A percentile compares a stretch with the other conserved stretches of the same genome.
Evolutionary conservation across 78 protist genomes (phyloP).

Genomic region (Dictyostelium brefeldianum): DNA sequence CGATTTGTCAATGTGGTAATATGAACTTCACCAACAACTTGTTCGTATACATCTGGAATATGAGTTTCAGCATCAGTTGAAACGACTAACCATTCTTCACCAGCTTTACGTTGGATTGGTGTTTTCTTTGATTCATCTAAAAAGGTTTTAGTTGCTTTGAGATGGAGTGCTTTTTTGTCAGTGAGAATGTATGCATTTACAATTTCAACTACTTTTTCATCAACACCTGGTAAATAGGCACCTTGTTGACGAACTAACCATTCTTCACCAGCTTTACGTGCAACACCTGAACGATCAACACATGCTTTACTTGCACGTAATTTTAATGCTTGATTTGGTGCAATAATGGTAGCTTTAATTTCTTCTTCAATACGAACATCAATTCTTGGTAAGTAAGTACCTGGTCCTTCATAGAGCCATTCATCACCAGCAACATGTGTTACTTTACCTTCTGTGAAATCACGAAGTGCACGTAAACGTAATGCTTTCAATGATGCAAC

Average conservation of each 20-base stretch:
- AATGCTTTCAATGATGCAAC: constrained; percentile 87
- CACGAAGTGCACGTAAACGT: constrained; percentile 89
- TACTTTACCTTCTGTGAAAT: constrained; percentile 67
- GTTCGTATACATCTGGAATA: constrained; percentile 93
- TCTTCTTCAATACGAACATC: constrained; percentile 84
- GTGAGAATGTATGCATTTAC: constrained; percentile 82
- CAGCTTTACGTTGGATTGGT: constrained; percentile 82
- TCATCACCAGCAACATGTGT: constrained; percentile 91
- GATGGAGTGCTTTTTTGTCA: constrained; percentile 88
- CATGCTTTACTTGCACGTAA: constrained; percentile 88
- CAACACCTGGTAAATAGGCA: constrained; percentile 74
- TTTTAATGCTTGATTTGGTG: constrained; percentile 89
- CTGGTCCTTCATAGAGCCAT: constrained; percentile 94
- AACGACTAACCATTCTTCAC: constrained; percentile 95
- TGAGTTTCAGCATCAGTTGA: constrained; percentile 85
- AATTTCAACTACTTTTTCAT: constrained; percentile 81
- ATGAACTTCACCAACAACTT: constrained; percentile 79
- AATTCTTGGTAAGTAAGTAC: constrained; percentile 75
- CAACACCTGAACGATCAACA: constrained; percentile 46
- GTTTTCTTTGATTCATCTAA: constrained; percentile 77
- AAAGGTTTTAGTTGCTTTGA: constrained; percentile 88
- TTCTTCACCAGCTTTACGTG: constrained; percentile 91
- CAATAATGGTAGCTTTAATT: constrained; percentile 78
- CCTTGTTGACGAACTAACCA: constrained; percentile 92
- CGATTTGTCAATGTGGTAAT: constrained; percentile 90